These are phyloP conservation scores for Thielaviopsis punctulata DNA, from an alignment of 2,329 filamentous ascomycete genomes.

Conservation along the genomic window DNA sequence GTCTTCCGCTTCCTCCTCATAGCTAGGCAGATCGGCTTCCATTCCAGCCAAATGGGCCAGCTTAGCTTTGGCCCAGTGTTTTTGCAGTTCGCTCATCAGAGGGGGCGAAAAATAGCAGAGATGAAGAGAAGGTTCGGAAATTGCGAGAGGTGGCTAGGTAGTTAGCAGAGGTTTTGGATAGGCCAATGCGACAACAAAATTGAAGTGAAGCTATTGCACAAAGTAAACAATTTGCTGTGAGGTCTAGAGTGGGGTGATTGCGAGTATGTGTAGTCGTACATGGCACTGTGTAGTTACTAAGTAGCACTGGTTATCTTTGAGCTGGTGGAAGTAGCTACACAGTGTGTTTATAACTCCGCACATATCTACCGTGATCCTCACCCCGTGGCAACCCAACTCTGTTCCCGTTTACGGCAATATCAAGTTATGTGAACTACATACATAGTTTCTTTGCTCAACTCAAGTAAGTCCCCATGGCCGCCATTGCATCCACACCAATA, in stretches of 20 bases:
- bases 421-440: no score
- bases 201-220: no score
- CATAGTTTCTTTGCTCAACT: no score
- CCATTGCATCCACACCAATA: no score
- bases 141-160: not conserved
- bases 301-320: not conserved
- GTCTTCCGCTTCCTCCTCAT: conserved; percentile 2
- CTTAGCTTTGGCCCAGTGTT: conserved; percentile 61
- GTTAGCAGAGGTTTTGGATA: not conserved
- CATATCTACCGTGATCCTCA: not conserved
- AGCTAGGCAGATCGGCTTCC: not conserved
- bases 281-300: not conserved
- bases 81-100: conserved; percentile 65
- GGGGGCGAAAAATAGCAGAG: not conserved
- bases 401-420: not conserved
- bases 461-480: no score
- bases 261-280: not conserved
- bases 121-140: no score
- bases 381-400: not conserved
- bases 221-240: no score
- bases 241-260: conserved; percentile 11
- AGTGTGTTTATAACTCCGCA: not conserved
- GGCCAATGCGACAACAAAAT: no score
- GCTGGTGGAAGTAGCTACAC: not conserved
- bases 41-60: conserved; percentile 34